Percentiles rank a stretch among this genome's conserved stretches.
phyloP scores from a whole-genome alignment of 2,329 filamentous ascomycete species.

The Colletotrichum sp. region DNA sequence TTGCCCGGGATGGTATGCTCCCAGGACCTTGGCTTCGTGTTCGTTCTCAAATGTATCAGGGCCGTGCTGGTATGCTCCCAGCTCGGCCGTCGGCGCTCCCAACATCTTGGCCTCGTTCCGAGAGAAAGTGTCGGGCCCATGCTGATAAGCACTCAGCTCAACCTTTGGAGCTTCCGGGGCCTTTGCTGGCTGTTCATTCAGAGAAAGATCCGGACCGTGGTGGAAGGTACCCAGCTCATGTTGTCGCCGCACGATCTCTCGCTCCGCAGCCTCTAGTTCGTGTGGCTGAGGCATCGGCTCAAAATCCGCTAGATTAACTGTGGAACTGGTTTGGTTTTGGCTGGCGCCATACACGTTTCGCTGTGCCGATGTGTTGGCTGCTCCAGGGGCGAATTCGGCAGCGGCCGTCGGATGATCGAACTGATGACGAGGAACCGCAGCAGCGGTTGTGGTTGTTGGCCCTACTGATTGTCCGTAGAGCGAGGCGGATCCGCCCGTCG shows the following conservation, averaged over 20 bases:
- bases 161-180: not conserved
- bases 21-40: constrained; percentile 16
- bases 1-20: not conserved
- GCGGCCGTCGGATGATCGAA: constrained; percentile 6
- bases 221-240: constrained; percentile 15
- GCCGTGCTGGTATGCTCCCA: constrained; percentile 14
- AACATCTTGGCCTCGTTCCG: constrained; percentile 12
- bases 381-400: constrained; percentile 7
- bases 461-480: not conserved
- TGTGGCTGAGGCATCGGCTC: constrained; percentile 10
- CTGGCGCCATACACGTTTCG: not conserved
- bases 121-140: constrained; percentile 11
- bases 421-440: constrained; percentile 1
- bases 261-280: constrained; percentile 14
- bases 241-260: constrained; percentile 11
- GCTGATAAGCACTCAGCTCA: constrained; percentile 14
- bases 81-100: constrained; percentile 9
- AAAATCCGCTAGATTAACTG: constrained; percentile 6
- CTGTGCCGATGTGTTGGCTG: not conserved
- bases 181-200: not conserved
- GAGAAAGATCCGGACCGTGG: constrained; percentile 4
- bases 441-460: not conserved
- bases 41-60: constrained; percentile 14
- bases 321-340: constrained; percentile 6
- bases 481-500: not conserved